phyloP scores from a whole-genome alignment of 768 basidiomycete genomes.

The Pisolithus orientalis region DNA sequence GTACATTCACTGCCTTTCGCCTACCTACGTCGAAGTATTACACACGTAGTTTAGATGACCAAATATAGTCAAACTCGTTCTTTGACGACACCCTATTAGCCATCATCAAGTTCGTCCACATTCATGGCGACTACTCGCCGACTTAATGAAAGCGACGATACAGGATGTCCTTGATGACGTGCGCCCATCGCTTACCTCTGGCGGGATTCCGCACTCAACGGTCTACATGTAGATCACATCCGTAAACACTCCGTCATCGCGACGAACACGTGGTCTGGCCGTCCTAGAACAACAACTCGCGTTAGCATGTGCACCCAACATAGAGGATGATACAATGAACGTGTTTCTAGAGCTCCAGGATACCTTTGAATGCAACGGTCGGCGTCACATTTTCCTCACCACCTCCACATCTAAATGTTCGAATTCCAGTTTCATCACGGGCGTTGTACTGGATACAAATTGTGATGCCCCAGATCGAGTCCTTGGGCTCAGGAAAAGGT shows the following conservation, averaged over 20 bases:
- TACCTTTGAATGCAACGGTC: slow-evolving; percentile 80
- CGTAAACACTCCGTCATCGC: slow-evolving; percentile 45
- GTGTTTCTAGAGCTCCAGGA: slow-evolving; percentile 65
- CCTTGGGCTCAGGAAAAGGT: slow-evolving; percentile 36
- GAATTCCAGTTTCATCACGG: slow-evolving; percentile 56
- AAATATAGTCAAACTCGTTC: no score
- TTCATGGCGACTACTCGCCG: slow-evolving; percentile 4
- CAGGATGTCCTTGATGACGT: slow-evolving; percentile 69
- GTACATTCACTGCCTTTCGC: no score
- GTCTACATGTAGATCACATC: slow-evolving; percentile 52
- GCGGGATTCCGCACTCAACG: slow-evolving; percentile 6
- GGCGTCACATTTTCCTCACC: slow-evolving; percentile 18
- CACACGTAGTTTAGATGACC: no score
- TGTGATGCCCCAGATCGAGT: slow-evolving; percentile 46
- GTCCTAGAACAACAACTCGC: slow-evolving; percentile 52
- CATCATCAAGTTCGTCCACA: neutral
- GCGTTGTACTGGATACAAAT: slow-evolving; percentile 56
- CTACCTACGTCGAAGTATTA: no score
- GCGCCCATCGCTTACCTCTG: slow-evolving; percentile 17
- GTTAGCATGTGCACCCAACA: slow-evolving; percentile 37
- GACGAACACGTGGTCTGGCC: slow-evolving; percentile 50
- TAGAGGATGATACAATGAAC: slow-evolving; percentile 39
- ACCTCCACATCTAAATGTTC: slow-evolving; percentile 5
- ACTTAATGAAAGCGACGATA: slow-evolving; percentile 40
- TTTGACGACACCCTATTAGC: neutral